Conservation (phyloP, 129 eudicot genomes). For the Flaveria brownii region DNA sequence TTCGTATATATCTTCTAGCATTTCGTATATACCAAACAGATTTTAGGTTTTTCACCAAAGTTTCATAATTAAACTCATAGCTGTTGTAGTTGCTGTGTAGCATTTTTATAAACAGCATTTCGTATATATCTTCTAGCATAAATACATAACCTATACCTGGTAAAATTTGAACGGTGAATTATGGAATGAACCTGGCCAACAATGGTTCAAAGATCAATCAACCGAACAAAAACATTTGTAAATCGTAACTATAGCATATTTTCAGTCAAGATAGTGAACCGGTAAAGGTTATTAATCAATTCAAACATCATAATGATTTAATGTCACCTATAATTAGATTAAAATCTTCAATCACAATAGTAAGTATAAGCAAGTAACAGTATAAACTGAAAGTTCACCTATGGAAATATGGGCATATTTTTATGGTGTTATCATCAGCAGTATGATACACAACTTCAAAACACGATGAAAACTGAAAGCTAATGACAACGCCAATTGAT, state of each 20-base stretch:
- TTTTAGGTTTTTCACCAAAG: too few species aligned
- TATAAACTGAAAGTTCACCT: slow-evolving; percentile 1
- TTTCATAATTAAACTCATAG: too few species aligned
- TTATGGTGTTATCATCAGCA: slow-evolving; percentile 12
- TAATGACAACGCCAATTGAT: slow-evolving; percentile 15
- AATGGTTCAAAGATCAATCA: slow-evolving; percentile 1
- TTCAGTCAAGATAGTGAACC: neutral
- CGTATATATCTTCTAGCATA: too few species aligned
- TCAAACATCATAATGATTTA: neutral
- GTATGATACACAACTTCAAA: slow-evolving; percentile 16
- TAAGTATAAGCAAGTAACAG: slow-evolving; percentile 3
- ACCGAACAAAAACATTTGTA: neutral
- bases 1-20: too few species aligned
- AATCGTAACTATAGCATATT: neutral
- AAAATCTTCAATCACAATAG: neutral
- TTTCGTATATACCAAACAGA: too few species aligned
- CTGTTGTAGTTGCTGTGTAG: too few species aligned
- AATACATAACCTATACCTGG: too few species aligned
- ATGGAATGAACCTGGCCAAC: neutral
- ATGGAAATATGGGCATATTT: neutral
- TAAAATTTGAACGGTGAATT: too few species aligned
- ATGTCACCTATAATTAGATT: neutral
- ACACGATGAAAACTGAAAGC: slow-evolving; percentile 11
- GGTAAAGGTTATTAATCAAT: neutral
- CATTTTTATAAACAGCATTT: too few species aligned